Evolutionary conservation across 2,329 filamentous ascomycete genomes (phyloP), one percentile per base, ranked within the genome.

Genomic region (Neoascochyta sp.): DNA sequence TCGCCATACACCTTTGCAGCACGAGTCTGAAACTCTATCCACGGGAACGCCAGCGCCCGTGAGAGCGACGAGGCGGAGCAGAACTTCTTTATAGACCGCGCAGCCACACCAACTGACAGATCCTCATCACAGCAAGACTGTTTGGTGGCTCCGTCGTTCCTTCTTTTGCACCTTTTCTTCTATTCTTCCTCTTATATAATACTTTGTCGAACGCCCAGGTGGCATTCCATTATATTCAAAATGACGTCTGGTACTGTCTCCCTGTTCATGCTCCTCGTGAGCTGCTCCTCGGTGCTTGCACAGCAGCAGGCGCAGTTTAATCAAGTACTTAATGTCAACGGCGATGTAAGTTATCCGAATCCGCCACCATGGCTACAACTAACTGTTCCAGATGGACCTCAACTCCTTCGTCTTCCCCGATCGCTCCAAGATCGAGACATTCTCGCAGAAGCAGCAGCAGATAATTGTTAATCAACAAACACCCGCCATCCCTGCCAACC

Each of bases 391-490:
- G 59, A 63, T 63, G 59, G 23, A 39, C 22, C 45, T 63, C 18
- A 63, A 62, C 43, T 61, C 58, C 7, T 58, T 63, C 34, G 29
- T 46, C 22, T 63, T 63, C 29, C 59, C 57, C 7, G 59, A 63
- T 37, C 49, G 56, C 24, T 61, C 57, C 19, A 58, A 51, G 34
- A 37, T 63, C 19, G 59, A 63, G 42, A 61, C 58, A 2, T 62
- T 59, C 31, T 62, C 58, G 3, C 59, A 63, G 27, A 61, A 50
- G 25, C 59, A 63, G 32, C 58, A 57, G 19, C 59, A 63, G 31
- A 39, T 63, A 54, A 60, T 63, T 15, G 59, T 63, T 53, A 63
- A 63, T 59, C 59, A 63, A 43, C 53, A 63, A 40, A 50, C 45
- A 16, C 51, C 54, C 7, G 41, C 59, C 4, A 47, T 63, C 12